These are phyloP conservation scores for Macrolepiota fuliginosa DNA, from an alignment of 768 basidiomycete genomes.

Conservation along the genomic window DNA sequence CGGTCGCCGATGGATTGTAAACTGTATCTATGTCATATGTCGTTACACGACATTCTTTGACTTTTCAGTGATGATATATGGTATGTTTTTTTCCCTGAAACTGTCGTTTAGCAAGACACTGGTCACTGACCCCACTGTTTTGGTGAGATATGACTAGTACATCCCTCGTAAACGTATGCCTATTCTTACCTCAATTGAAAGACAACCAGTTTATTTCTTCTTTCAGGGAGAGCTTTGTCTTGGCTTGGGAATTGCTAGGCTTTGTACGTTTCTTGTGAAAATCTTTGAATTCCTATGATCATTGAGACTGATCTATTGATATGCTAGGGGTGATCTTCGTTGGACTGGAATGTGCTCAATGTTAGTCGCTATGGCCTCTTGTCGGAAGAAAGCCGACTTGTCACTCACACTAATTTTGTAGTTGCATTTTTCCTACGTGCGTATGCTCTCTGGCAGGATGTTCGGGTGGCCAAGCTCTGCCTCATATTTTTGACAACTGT, in stretches of 20 bases:
- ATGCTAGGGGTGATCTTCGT: background rate
- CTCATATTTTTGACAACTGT: background rate
- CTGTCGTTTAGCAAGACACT: no score
- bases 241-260: background rate
- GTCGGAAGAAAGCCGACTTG: background rate
- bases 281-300: no score
- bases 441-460: background rate
- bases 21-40: background rate
- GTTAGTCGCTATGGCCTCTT: background rate
- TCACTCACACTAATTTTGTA: background rate
- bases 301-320: background rate
- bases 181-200: background rate
- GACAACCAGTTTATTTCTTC: background rate
- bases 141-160: background rate
- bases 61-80: background rate
- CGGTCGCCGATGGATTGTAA: background rate
- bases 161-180: background rate
- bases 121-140: background rate
- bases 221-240: background rate
- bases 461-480: background rate
- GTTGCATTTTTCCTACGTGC: background rate
- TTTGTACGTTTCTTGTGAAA: background rate
- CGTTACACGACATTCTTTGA: background rate
- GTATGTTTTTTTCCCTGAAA: background rate
- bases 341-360: background rate